Evolutionary conservation across 1,284 basidiomycete species (phyloP), one percentile per base, ranked within the genome.

Genomic region (Pseudozyma flocculosa): DNA sequence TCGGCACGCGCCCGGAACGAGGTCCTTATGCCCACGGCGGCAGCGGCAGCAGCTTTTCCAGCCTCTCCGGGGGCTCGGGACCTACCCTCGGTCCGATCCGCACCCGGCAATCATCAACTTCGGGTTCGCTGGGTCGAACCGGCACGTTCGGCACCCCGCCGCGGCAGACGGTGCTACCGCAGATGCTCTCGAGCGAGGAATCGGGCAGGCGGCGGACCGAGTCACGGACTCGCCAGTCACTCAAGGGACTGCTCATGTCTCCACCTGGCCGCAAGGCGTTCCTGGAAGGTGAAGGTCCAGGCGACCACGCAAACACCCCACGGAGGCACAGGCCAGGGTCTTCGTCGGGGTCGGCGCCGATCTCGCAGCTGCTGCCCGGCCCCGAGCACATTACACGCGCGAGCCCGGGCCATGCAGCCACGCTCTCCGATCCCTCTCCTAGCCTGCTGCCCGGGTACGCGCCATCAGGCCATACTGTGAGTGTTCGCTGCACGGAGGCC

Each of bases 51-150:
- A 64, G 61, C 50, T 64, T 64, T 19, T 55, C 56, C 2, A 50
- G 53, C n/a, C 49, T 52, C 29, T 50, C 53, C 7, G 53, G 54
- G 11, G 52, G 53, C 34, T 50, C 56, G 3, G 60, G 61, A 48
- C 60, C 61, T 11, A 60, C 61, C n/a, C 50, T 64, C 2, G 61
- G 61, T 26, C 56, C 56, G 36, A 64, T 64, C 21, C 54, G 61
- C 30, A 59, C 56, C 4, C 49, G 56, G 17, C 53, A 60, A n/a
- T 46, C 53, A 5, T 64, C 61, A 7, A 64, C 59, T 13, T 49
- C 53, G 7, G 48, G 56, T 26, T 60, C 61, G 0, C 60, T 56
- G n/a, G 53, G 61, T 22, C 49, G 61, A 26, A 44, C 45, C 17
- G 41, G 46, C 14, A 46, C 53, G 2, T 29, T 56, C 10, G 48